Conservation (phyloP, 768 basidiomycete species). For the Russula foetens region DNA sequence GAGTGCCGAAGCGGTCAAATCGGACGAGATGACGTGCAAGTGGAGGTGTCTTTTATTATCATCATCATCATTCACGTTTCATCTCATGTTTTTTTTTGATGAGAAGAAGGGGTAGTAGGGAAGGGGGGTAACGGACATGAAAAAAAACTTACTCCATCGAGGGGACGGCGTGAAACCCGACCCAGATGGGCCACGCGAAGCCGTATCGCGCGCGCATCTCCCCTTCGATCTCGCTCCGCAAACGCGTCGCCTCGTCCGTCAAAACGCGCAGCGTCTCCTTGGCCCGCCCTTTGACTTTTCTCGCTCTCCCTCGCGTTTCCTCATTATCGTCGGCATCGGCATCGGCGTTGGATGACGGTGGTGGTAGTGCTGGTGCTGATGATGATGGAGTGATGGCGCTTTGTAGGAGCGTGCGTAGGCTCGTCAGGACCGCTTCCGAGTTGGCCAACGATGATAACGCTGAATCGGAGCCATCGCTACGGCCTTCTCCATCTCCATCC, state of each 20-base stretch:
- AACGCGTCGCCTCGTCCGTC: slow-evolving; percentile 44
- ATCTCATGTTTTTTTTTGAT: no score
- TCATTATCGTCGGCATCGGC: no score
- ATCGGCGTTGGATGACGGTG: no score
- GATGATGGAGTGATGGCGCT: slow-evolving; percentile 34
- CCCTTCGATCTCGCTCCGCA: slow-evolving; percentile 55
- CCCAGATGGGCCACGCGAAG: slow-evolving; percentile 70
- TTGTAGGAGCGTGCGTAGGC: slow-evolving; percentile 16
- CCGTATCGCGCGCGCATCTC: slow-evolving; percentile 76
- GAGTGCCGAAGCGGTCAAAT: slow-evolving; percentile 58
- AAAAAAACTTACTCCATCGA: slow-evolving; percentile 81
- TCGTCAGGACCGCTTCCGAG: slow-evolving; percentile 14
- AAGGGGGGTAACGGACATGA: no score
- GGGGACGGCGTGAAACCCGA: slow-evolving; percentile 78
- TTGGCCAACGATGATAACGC: background rate
- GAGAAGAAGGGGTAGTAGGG: background rate
- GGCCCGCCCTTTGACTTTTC: slow-evolving; percentile 26
- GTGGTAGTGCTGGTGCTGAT: slow-evolving; percentile 46
- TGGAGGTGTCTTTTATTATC: slow-evolving; percentile 56
- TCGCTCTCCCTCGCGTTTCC: no score
- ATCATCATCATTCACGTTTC: no score
- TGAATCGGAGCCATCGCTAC: background rate
- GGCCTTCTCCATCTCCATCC: no score
- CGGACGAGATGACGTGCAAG: slow-evolving; percentile 77
- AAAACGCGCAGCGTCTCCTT: slow-evolving; percentile 39